Evolutionary conservation across 495 filamentous ascomycete species (phyloP).

Genomic region (Trichoderma erinaceum): DNA sequence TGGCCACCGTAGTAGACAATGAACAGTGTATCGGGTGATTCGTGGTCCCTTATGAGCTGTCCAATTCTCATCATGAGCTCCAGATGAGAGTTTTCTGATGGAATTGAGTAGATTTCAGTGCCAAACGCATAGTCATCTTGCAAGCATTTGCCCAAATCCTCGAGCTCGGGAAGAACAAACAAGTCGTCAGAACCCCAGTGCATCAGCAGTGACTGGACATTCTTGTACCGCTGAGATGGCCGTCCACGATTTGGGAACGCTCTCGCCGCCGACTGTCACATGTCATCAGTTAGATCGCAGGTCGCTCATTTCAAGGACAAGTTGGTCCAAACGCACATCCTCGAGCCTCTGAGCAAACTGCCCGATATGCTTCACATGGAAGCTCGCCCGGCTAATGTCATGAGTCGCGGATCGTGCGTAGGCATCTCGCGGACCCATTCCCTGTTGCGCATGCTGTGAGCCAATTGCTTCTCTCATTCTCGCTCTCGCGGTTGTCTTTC

Average conservation of each 20-base stretch:
- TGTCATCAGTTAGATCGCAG: not conserved
- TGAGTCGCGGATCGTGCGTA: conserved; percentile 39
- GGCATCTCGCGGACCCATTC: conserved; percentile 19
- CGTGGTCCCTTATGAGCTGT: conserved; percentile 45
- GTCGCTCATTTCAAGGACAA: conserved; percentile 6
- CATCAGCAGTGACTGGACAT: conserved; percentile 46
- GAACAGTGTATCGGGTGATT: conserved; percentile 43
- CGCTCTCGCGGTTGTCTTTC: not conserved
- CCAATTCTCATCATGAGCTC: conserved; percentile 44
- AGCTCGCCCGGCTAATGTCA: conserved; percentile 47
- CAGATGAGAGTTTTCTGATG: conserved; percentile 44
- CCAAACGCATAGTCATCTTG: conserved; percentile 41
- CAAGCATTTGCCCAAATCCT: conserved; percentile 45
- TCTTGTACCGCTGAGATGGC: conserved; percentile 40
- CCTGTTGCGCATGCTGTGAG: not conserved
- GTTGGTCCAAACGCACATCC: conserved; percentile 32
- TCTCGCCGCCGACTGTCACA: conserved; percentile 40
- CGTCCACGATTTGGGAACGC: conserved; percentile 44
- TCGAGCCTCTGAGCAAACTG: conserved; percentile 43
- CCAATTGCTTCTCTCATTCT: not conserved
- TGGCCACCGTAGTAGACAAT: conserved; percentile 52
- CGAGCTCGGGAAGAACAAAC: conserved; percentile 45
- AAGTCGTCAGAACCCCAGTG: conserved; percentile 52
- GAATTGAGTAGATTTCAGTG: conserved; percentile 46
- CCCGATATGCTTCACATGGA: conserved; percentile 45